Base-by-base conservation (phyloP, 306 rosid species). In the Cucurbita maxima region DNA sequence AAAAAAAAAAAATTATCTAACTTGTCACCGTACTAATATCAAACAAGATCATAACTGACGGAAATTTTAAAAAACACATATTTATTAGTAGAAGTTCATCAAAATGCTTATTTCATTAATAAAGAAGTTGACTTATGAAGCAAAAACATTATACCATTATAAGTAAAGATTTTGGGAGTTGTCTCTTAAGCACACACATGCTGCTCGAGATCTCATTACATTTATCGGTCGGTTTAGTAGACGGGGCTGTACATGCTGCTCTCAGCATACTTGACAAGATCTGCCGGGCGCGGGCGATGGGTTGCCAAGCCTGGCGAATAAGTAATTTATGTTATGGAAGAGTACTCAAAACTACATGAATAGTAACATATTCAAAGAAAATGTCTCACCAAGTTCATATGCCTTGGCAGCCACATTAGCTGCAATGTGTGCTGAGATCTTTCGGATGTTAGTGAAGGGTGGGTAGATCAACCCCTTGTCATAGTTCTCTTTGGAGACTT, bases 401-500 rank as follows among this genome's bases (percentile, higher is more conserved):
- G 96, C 96, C 81, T 89, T 92, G 18, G 97, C 90, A 77, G 97
- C 96, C 63, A 92, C 97, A 51, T 61, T 86, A 47, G 95, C 97
- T 66, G 97, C 97, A 60, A 92, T 89, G 8, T 80, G 43, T 13
- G 96, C 97, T 1, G 97, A 92, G 74, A 92, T 89, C 79, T 89
- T 89, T 84, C 96, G 86, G 88, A 92, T 89, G 62, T 70, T 81
- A 34, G 90, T 53, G 66, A 92, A 81, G 63, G 89, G 95, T 19
- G 97, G 97, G 79, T 82, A 92, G 34, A 86, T 88, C 82, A 89
- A 76, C 12, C 96, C 92, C 60, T 82, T 76, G 0, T 81, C 83
- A 19, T 81, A 83, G 86, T 79, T 66, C 79, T 92, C 95, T n/a
- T 82, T 77, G 0, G 89, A 16, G 58, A 92, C 96, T 70, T 86